phyloP scores from a whole-genome alignment of 768 basidiomycete genomes.

The Psilocybe azurescens region DNA sequence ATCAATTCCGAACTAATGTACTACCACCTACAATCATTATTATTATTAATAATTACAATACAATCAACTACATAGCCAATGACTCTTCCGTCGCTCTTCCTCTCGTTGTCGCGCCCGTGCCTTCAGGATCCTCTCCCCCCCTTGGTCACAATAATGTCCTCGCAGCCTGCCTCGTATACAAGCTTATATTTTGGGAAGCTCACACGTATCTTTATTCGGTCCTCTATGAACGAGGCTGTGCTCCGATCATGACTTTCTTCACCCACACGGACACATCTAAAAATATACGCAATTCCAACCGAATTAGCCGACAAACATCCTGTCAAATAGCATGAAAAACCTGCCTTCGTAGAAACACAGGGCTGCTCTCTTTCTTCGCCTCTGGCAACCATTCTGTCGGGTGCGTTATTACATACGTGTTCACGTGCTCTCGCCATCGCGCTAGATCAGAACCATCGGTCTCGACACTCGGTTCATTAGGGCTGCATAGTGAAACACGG shows the following conservation, averaged over 20 bases:
- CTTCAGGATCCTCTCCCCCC: conserved; percentile 36
- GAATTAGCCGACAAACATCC: conserved; percentile 23
- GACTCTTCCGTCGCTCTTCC: conserved; percentile 58
- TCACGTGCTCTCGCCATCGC: conserved; percentile 79
- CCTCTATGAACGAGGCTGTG: conserved; percentile 44
- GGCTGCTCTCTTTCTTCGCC: conserved; percentile 37
- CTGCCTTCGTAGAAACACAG: conserved; percentile 66
- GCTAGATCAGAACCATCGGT: conserved; percentile 51
- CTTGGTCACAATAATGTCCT: conserved; percentile 55
- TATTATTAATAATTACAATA: conserved; percentile 7
- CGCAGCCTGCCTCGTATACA: conserved; percentile 68
- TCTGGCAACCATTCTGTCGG: conserved; percentile 74
- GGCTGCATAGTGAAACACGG: conserved; percentile 62
- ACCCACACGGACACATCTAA: conserved; percentile 52
- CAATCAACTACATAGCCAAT: conserved; percentile 15
- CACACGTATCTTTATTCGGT: conserved; percentile 58
- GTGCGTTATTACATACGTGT: conserved; percentile 71
- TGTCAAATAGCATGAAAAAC: conserved; percentile 26
- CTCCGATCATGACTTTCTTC: conserved; percentile 39
- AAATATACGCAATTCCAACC: conserved; percentile 41
- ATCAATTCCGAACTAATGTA: conserved; percentile 2
- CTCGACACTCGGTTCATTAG: conserved; percentile 69
- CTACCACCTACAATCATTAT: conserved; percentile 10
- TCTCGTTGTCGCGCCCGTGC: conserved; percentile 49
- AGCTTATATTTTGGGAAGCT: conserved; percentile 68